Conservation (phyloP, 179 eudicot genomes). For the Nepenthes alata region DNA sequence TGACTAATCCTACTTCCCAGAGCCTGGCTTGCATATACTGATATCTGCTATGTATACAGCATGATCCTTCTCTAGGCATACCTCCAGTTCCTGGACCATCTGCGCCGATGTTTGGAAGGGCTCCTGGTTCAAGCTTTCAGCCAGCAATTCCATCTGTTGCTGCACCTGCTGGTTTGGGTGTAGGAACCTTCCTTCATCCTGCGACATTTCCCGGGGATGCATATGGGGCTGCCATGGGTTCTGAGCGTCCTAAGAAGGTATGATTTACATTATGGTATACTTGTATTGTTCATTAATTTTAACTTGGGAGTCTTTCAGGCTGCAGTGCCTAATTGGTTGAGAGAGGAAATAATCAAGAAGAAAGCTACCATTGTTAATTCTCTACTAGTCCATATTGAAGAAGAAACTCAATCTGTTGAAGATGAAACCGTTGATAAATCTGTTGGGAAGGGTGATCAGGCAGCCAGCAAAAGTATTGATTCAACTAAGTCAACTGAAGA, state of each 20-base stretch:
- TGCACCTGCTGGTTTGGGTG: conserved; percentile 12
- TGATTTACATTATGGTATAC: neutral
- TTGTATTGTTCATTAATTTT: conserved; percentile 2
- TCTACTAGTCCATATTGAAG: conserved; percentile 34
- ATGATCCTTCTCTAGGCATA: conserved; percentile 43
- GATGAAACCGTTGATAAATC: conserved; percentile 52
- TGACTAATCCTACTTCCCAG: neutral
- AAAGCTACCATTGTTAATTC: conserved; percentile 55
- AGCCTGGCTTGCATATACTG: conserved; percentile 7
- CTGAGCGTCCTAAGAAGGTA: conserved; percentile 92
- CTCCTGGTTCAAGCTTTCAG: conserved; percentile 49
- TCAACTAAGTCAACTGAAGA: conserved; percentile 71
- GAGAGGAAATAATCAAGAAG: conserved; percentile 92
- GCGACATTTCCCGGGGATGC: conserved; percentile 52
- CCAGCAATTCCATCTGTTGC: conserved; percentile 40
- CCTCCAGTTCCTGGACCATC: conserved; percentile 52
- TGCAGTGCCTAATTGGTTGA: conserved; percentile 93
- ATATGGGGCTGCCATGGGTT: conserved; percentile 44
- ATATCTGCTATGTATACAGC: conserved; percentile 30
- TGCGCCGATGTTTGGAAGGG: conserved; percentile 48
- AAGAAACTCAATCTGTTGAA: conserved; percentile 43
- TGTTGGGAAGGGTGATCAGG: conserved; percentile 46
- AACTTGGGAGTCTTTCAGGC: conserved; percentile 38
- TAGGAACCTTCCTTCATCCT: neutral
- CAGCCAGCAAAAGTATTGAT: conserved; percentile 66